Base-by-base conservation (phyloP, 2,329 filamentous ascomycete species). In the Xylariomycetidae sp. region DNA sequence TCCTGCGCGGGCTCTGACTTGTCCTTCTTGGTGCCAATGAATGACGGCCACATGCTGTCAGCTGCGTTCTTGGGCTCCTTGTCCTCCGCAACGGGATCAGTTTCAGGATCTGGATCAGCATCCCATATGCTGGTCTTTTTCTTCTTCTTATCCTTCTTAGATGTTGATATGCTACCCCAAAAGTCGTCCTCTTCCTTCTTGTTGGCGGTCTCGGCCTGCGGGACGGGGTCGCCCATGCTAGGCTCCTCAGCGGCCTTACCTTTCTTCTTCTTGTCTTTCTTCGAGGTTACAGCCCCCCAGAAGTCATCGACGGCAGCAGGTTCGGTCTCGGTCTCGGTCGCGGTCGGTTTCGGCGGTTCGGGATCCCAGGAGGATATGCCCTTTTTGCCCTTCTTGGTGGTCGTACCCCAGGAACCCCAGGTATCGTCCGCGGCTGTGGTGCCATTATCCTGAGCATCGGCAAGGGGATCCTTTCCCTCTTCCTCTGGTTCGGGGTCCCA, bases 301-400 rank as follows among this genome's bases (percentile, higher is more conserved):
- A 23, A n/a, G 20, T 23, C 20, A 23, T 23, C 27, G 12, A 18
- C 37, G 11, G 27, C 19, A 9, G 36, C 42, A 18, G 40, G 40
- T 19, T 38, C 38, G 19, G 31, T 27, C 17, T 26, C 28, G 20
- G 41, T 42, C 10, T 40, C 39, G 11, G 36, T 37, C 4, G 26
- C 23, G n/a, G 33, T 30, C 29, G 42, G 31, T 14, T 45, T 38
- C 8, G 35, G 37, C 13, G 43, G 36, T 14, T 51, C 50, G 12
- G 49, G 42, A 6, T 52, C 49, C 12, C 35, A n/a, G 28, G 44
- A 32, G 25, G 33, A 16, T 51, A 27, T 52, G 8, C 42, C 47
- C 30, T 56, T 58, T 40, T 61, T 61, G 25, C 57, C 67, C 39
- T 72, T 70, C 41, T 69, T 70, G 15, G 41, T 34, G 9, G 49